A percentile compares a stretch with the other conserved stretches of the same genome.
phyloP scores from a whole-genome alignment of 352 stramenopile species.

The Labyrinthula sp. region DNA sequence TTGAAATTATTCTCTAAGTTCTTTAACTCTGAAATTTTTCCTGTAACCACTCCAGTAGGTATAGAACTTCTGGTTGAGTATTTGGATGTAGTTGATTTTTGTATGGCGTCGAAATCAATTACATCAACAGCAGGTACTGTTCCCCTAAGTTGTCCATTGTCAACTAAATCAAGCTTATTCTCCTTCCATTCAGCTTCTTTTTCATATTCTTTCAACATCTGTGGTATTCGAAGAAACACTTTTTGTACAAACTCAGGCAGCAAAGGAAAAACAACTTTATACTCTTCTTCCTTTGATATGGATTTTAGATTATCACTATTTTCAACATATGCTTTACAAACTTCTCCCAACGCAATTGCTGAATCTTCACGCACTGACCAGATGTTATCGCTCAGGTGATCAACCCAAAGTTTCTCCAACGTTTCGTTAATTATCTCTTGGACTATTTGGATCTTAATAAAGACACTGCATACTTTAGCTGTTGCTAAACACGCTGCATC shows the following conservation, averaged over 20 bases:
- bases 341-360: conserved; percentile 71
- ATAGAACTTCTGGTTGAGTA: too few relatives aligned
- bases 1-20: too few relatives aligned
- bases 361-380: conserved; percentile 87
- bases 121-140: too few relatives aligned
- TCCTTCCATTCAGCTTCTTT: background rate
- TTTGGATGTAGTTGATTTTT: too few relatives aligned
- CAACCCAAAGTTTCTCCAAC: conserved; percentile 48
- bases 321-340: conserved; percentile 63
- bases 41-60: too few relatives aligned
- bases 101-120: too few relatives aligned
- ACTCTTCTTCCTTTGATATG: conserved; percentile 27
- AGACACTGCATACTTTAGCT: conserved; percentile 52
- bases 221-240: background rate
- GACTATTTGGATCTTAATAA: too few relatives aligned
- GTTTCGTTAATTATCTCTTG: too few relatives aligned
- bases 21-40: too few relatives aligned
- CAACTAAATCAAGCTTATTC: background rate
- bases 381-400: conserved; percentile 83
- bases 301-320: too few relatives aligned
- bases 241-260: background rate
- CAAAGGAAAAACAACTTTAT: background rate
- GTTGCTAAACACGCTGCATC: conserved; percentile 73
- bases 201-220: background rate
- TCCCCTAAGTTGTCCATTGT: background rate